A percentile compares a stretch with the other conserved stretches of the same genome.
Conservation (phyloP, 78 protist genomes). For the Dictyostelium citrinum region DNA sequence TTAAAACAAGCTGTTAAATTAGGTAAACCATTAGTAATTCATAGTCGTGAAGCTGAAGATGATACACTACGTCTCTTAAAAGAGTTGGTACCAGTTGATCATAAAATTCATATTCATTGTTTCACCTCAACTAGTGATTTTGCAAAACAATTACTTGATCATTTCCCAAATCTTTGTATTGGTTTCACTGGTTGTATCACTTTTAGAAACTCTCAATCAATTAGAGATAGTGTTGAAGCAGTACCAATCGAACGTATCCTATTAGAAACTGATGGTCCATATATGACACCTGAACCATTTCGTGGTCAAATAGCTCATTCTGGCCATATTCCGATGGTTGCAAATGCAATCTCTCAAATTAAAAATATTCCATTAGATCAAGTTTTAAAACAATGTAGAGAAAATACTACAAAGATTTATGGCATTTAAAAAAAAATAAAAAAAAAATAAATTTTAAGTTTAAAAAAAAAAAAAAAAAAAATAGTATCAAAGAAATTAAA, state of each 20-base stretch:
- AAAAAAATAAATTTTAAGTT: background rate
- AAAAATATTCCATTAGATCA: slow-evolving; percentile 28
- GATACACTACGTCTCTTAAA: slow-evolving; percentile 81
- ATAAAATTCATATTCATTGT: slow-evolving; percentile 87
- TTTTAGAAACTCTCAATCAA: slow-evolving; percentile 59
- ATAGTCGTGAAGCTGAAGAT: slow-evolving; percentile 86
- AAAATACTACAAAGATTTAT: slow-evolving; percentile 47
- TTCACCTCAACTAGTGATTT: slow-evolving; percentile 73
- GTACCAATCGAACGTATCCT: slow-evolving; percentile 83
- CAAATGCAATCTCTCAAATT: slow-evolving; percentile 70
- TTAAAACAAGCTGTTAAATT: slow-evolving; percentile 46
- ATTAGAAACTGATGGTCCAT: slow-evolving; percentile 92
- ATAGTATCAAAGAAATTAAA: no score
- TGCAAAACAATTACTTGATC: slow-evolving; percentile 33
- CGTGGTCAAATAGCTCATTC: slow-evolving; percentile 87
- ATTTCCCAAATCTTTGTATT: slow-evolving; percentile 80
- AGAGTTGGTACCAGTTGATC: slow-evolving; percentile 68
- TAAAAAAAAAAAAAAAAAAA: no score
- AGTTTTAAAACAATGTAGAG: slow-evolving; percentile 62
- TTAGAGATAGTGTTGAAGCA: slow-evolving; percentile 56
- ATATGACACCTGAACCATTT: slow-evolving; percentile 87
- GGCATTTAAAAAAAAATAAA: slow-evolving; percentile 11
- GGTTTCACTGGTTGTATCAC: slow-evolving; percentile 91
- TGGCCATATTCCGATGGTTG: slow-evolving; percentile 87
- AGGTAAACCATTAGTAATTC: slow-evolving; percentile 84